A percentile compares a stretch with the other conserved stretches of the same genome.
Evolutionary conservation across 1,139 yeast genomes (phyloP).

Genomic region (Kazachstania sp.): DNA sequence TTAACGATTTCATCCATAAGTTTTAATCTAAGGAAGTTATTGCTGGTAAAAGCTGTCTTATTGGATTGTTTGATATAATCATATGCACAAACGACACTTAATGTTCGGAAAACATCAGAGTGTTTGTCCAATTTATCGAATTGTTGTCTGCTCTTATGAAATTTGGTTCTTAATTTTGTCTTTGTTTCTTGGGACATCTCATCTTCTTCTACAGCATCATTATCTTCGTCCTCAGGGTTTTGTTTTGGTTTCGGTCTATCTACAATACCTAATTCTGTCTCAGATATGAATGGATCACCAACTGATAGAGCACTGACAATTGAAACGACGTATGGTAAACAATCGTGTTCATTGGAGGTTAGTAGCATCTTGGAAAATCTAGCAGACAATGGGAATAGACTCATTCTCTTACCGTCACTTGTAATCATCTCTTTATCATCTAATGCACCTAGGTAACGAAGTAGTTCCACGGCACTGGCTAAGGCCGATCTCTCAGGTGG

Average conservation of each 20-base stretch:
- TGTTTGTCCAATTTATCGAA: conserved; percentile 61
- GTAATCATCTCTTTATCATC: conserved; percentile 51
- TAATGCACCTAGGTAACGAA: conserved; percentile 74
- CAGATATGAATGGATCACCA: conserved; percentile 81
- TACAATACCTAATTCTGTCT: conserved; percentile 57
- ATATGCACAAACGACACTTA: conserved; percentile 82
- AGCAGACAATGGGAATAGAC: conserved; percentile 88
- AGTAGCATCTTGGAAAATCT: conserved; percentile 84
- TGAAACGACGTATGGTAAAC: conserved; percentile 81
- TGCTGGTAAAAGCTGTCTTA: conserved; percentile 40
- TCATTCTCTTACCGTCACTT: conserved; percentile 74
- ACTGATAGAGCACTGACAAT: conserved; percentile 89
- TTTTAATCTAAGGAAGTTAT: conserved; percentile 57
- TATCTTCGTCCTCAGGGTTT: conserved; percentile 24
- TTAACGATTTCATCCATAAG: conserved; percentile 79
- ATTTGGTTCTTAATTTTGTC: conserved; percentile 42
- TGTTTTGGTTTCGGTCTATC: conserved; percentile 16
- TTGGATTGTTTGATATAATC: conserved; percentile 59
- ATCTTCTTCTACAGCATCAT: conserved; percentile 27
- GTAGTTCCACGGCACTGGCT: conserved; percentile 55
- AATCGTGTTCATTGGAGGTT: conserved; percentile 77
- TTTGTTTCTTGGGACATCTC: conserved; percentile 31
- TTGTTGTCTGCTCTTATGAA: conserved; percentile 45
- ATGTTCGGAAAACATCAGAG: conserved; percentile 66
- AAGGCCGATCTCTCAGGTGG: conserved; percentile 68